Conservation (phyloP, 2,329 filamentous ascomycete species). For the Sporothrix sp. region DNA sequence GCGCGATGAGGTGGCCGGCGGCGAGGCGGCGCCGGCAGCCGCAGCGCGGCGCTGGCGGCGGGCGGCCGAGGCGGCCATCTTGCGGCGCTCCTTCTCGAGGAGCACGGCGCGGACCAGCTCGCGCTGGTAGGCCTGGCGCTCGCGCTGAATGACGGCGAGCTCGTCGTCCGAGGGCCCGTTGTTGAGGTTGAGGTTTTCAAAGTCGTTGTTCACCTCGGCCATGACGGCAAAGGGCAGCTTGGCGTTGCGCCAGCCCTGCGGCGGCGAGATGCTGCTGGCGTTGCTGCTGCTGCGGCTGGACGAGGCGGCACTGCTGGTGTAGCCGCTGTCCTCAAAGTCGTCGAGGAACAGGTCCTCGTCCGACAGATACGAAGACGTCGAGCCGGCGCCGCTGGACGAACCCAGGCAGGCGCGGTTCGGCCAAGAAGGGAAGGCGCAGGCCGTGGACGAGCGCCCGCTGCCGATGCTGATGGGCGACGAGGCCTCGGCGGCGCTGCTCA, state of each 20-base stretch:
- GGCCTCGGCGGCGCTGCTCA: constrained; percentile 28
- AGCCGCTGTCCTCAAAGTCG: constrained; percentile 40
- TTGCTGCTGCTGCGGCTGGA: constrained; percentile 34
- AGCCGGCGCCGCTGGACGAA: constrained; percentile 20
- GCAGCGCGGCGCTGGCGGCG: constrained; percentile 26
- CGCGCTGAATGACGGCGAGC: constrained; percentile 40
- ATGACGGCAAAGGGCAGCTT: constrained; percentile 16
- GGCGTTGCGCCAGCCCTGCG: constrained; percentile 14
- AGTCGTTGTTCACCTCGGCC: constrained; percentile 14
- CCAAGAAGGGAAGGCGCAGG: constrained; percentile 51
- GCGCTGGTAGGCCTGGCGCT: constrained; percentile 41
- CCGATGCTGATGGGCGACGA: constrained; percentile 38
- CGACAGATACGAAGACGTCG: constrained; percentile 45
- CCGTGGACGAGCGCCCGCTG: constrained; percentile 28
- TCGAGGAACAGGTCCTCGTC: constrained; percentile 55
- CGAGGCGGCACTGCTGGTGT: constrained; percentile 34
- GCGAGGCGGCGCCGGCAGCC: background rate
- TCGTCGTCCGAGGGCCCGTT: constrained; percentile 36
- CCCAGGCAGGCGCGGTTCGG: constrained; percentile 43
- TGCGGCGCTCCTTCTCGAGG: constrained; percentile 46
- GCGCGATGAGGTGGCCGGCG: constrained; percentile 4
- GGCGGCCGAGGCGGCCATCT: constrained; percentile 26
- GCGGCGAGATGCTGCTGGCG: constrained; percentile 34
- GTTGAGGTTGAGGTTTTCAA: constrained; percentile 1
- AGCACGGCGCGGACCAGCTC: constrained; percentile 42